Evolutionary conservation across 2,329 filamentous ascomycete genomes (phyloP), one percentile per base, ranked within the genome.

Genomic region (Zopfia rhizophila): DNA sequence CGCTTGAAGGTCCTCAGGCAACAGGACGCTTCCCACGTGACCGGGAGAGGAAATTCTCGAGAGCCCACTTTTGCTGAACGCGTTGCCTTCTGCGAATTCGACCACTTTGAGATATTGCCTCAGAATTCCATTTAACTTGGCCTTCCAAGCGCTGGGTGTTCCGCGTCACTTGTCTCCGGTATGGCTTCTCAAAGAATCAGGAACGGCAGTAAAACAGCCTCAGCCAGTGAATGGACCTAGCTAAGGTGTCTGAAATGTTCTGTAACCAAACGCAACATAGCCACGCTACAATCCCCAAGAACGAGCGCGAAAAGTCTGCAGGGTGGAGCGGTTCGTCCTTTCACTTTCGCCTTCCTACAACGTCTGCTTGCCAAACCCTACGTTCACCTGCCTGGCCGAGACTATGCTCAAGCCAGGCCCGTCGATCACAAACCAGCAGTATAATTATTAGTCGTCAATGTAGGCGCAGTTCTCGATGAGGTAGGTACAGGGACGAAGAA

Each of bases 211-310:
- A n/a, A n/a, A n/a, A n/a, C n/a, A n/a, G n/a, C n/a, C n/a, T n/a
- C n/a, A n/a, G n/a, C n/a, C n/a, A n/a, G n/a, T n/a, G n/a, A n/a
- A n/a, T n/a, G n/a, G n/a, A n/a, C n/a, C n/a, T n/a, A n/a, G n/a
- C n/a, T n/a, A n/a, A n/a, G n/a, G n/a, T n/a, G n/a, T n/a, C n/a
- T n/a, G n/a, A n/a, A n/a, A n/a, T n/a, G n/a, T n/a, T n/a, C n/a
- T n/a, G n/a, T n/a, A n/a, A n/a, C 42, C 35, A 35, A 35, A 52
- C 49, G 45, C 47, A 14, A 56, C 48, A 48, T 38, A 11, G 45
- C 36, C 33, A 40, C 31, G 16, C 14, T 17, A 19, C 23, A 27
- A 27, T 27, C 24, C 24, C 8, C 24, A 8, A 27, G n/a, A 27
- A n/a, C 24, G 8, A 27, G 8, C 24, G n/a, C 24, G n/a, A n/a